Percentiles rank a stretch among this genome's conserved stretches.
Evolutionary conservation across 306 rosid genomes (phyloP).

Genomic region (Senna siamea): DNA sequence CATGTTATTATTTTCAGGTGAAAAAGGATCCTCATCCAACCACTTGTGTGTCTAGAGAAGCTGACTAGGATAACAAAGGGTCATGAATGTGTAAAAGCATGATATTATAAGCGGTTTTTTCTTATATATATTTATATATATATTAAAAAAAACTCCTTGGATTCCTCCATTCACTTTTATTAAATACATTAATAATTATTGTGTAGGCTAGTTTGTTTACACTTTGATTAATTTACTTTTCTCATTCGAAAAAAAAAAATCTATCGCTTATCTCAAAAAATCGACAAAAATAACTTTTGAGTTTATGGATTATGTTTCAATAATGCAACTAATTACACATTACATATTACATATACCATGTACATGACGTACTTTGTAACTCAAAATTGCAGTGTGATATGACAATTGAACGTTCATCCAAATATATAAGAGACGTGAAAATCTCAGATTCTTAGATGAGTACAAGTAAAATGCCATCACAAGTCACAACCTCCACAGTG

Average conservation of each 20-base stretch:
- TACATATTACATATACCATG: not conserved
- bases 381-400: too few relatives aligned
- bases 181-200: not conserved
- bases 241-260: not conserved
- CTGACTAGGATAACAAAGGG: not conserved
- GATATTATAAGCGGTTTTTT: too few relatives aligned
- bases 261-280: not conserved
- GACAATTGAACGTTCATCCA: not conserved
- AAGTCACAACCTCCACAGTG: too few relatives aligned
- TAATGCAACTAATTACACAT: not conserved
- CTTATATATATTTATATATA: too few relatives aligned
- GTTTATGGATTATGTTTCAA: not conserved
- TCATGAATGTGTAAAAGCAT: not conserved
- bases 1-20: too few relatives aligned
- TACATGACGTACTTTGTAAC: too few relatives aligned
- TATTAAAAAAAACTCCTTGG: not conserved
- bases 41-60: not conserved
- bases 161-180: not conserved
- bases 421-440: not conserved
- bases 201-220: too few relatives aligned
- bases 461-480: too few relatives aligned
- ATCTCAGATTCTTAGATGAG: not conserved
- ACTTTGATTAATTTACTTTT: not conserved
- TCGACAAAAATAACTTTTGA: not conserved
- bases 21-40: too few relatives aligned